Base-by-base conservation (phyloP, 371 early-diverging fungal species). In the Mortierella sp. region DNA sequence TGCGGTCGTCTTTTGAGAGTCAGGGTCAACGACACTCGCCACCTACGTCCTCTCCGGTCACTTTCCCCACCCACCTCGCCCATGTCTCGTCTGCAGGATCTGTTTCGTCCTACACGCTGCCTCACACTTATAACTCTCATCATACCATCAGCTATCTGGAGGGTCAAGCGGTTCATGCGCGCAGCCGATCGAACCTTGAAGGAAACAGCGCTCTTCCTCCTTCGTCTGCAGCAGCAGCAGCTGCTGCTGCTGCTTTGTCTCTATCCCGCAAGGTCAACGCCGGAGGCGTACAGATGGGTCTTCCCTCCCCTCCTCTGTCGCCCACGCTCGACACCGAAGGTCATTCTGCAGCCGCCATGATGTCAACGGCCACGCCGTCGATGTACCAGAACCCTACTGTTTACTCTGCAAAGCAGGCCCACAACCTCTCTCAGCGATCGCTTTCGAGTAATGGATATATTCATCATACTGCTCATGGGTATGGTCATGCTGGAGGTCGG, bases 281-380 rank as follows among this genome's bases (percentile, higher is more conserved):
- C 14, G 37, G 67, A 55, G 43, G 54, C 57, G 8, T 31, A 24
- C 64, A 53, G n/a, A 43, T 70, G 28, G 70, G 54, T 13, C 54
- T 84, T 46, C 81, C 81, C 2, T 78, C 84, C 14, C 84, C 84
- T 16, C 84, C 80, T 5, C 73, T 53, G 37, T 77, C 84, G 31
- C 81, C 81, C 0, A 80, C 67, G n/a, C 64, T 80, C 53, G 75
- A 71, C n/a, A 44, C 73, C 0, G 75, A 77, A 9, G 69, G 48
- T 3, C 9, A 28, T 13, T 26, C 44, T 11, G 37, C 67, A 21
- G 43, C 64, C 16, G 51, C 67, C 3, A 28, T 44, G 21, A 51
- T 50, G 34, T 16, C 31, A 44, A 54, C 26, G 6, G n/a, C 31
- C 24, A 44, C n/a, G 10, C 2, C 61, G 37, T 34, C 59, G 72